A percentile compares a stretch with the other conserved stretches of the same genome.
Conservation (phyloP, 2,329 filamentous ascomycete genomes). For the Claviceps lovelessii region DNA sequence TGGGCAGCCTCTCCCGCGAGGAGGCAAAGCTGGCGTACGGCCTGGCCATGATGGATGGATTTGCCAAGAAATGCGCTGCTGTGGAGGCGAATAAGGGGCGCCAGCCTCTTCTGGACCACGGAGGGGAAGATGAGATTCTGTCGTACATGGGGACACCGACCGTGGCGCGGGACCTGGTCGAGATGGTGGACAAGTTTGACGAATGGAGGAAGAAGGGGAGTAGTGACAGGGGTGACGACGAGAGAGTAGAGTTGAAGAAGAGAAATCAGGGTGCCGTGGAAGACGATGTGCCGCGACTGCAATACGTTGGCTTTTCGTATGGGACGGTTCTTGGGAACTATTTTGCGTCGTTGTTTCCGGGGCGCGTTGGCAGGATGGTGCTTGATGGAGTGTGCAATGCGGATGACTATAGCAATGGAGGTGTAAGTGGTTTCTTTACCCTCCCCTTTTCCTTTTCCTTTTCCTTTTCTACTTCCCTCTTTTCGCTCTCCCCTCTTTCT, state of each 20-base stretch:
- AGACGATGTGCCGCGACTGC: conserved; percentile 15
- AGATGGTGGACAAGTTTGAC: conserved; percentile 27
- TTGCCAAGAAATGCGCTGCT: conserved; percentile 16
- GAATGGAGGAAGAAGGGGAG: conserved; percentile 15
- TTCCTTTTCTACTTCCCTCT: no score
- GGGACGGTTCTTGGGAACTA: conserved; percentile 21
- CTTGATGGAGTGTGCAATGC: conserved; percentile 25
- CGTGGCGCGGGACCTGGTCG: conserved; percentile 29
- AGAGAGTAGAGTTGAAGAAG: conserved; percentile 6
- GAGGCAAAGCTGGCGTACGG: conserved; percentile 12
- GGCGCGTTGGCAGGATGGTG: conserved; percentile 25
- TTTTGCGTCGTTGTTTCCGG: conserved; percentile 23
- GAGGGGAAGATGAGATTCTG: conserved; percentile 15
- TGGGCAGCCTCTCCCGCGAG: conserved; percentile 13
- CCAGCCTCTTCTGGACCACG: no score
- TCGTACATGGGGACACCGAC: conserved; percentile 22
- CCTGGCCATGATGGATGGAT: conserved; percentile 13
- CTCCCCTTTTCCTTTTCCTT: no score
- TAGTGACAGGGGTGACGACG: not conserved
- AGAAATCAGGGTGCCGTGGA: not conserved
- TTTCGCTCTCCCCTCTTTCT: not conserved
- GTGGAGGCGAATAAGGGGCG: conserved; percentile 2
- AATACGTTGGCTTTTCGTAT: conserved; percentile 38
- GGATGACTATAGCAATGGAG: conserved; percentile 20
- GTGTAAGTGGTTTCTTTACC: conserved; percentile 11